phyloP scores from a whole-genome alignment of 202 grass and related monocot genomes.

The Sporobolus alterniflorus region DNA sequence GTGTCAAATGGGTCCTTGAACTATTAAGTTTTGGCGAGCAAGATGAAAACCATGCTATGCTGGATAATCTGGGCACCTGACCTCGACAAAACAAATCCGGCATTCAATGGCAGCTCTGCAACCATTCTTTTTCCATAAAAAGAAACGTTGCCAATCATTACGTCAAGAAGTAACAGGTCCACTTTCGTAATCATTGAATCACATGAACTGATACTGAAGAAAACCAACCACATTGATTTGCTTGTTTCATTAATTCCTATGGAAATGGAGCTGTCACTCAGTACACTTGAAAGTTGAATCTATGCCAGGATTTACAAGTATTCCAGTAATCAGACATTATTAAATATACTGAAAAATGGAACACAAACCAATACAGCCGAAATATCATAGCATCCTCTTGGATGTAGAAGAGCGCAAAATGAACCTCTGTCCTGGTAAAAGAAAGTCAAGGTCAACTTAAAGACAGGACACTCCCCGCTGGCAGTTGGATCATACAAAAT shows the following conservation, averaged over 20 bases:
- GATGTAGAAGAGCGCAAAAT: not conserved
- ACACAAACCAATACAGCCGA: not conserved
- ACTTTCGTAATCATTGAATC: not conserved
- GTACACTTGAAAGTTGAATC: not conserved
- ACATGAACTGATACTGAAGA: not conserved
- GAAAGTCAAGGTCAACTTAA: not conserved
- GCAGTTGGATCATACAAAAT: conserved; percentile 36
- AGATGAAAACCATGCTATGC: no score
- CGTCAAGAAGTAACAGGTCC: not conserved
- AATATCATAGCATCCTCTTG: conserved; percentile 19
- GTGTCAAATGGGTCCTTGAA: no score
- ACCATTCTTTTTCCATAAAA: no score
- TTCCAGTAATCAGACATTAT: conserved; percentile 7
- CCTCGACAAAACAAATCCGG: no score
- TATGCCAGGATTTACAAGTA: not conserved
- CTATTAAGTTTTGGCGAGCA: no score
- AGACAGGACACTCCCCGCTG: not conserved
- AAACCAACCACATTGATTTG: not conserved
- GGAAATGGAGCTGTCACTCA: not conserved
- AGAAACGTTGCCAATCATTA: no score
- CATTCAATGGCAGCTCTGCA: no score
- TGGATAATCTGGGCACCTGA: no score
- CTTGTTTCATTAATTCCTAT: conserved; percentile 10
- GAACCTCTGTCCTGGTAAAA: conserved; percentile 31
- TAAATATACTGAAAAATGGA: conserved; percentile 17